These are phyloP conservation scores for Apiospora phragmitis DNA, from an alignment of 2,329 filamentous ascomycete genomes.

Conservation along the genomic window DNA sequence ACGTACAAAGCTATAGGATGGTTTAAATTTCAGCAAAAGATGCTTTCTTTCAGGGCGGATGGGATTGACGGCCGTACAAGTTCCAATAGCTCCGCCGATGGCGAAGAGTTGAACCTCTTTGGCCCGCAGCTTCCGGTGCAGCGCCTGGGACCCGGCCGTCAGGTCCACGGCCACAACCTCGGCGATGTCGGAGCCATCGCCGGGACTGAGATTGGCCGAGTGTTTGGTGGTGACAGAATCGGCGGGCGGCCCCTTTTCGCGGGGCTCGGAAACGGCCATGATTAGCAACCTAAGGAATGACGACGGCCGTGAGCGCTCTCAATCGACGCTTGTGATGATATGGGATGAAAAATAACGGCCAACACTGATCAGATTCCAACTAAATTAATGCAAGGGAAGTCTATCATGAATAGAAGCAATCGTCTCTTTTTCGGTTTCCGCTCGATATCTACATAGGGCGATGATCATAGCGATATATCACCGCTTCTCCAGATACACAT, in stretches of 20 bases:
- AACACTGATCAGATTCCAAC: too few relatives aligned
- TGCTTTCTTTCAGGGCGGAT: too few relatives aligned
- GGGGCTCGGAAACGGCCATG: neutral
- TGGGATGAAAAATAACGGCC: too few relatives aligned
- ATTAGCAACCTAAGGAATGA: slow-evolving; percentile 7
- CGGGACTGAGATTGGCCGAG: neutral
- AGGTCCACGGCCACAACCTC: neutral
- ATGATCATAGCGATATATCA: too few relatives aligned
- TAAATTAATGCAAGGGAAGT: too few relatives aligned
- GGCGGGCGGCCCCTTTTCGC: neutral
- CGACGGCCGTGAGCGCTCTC: too few relatives aligned
- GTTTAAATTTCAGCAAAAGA: neutral
- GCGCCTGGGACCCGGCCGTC: neutral
- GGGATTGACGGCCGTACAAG: neutral
- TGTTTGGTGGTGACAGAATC: neutral
- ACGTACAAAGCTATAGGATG: slow-evolving; percentile 21
- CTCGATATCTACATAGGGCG: too few relatives aligned
- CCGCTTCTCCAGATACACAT: too few relatives aligned
- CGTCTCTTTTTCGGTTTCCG: too few relatives aligned
- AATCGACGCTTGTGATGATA: too few relatives aligned
- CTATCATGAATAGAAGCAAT: too few relatives aligned
- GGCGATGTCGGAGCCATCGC: neutral
- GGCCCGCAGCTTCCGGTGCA: slow-evolving; percentile 14
- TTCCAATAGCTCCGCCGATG: slow-evolving; percentile 18
- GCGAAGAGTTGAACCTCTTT: slow-evolving; percentile 18